Percentiles rank a stretch among this genome's conserved stretches.
phyloP scores from a whole-genome alignment of 164 flowering plant species.

The Aristolochia contorta region DNA sequence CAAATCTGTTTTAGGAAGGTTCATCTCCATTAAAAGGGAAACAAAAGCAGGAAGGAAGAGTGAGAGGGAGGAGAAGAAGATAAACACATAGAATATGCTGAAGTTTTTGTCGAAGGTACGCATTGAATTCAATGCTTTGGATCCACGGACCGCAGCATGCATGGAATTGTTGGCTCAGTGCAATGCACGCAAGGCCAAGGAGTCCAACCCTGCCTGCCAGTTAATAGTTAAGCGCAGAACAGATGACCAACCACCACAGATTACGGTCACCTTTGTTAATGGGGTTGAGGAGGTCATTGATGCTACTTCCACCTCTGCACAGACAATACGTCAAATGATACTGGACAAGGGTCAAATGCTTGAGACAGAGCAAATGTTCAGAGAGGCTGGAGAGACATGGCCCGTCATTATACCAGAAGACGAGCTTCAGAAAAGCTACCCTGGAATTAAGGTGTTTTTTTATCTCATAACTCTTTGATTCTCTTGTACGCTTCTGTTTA shows the following conservation, averaged over 20 bases:
- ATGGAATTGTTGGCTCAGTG: conserved; percentile 94
- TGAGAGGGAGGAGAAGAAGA: neutral
- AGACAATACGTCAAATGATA: conserved; percentile 52
- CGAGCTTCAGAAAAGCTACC: conserved; percentile 44
- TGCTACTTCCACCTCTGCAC: conserved; percentile 69
- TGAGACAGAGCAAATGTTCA: conserved; percentile 91
- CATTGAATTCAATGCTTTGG: conserved; percentile 84
- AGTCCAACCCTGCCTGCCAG: conserved; percentile 82
- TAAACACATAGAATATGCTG: conserved; percentile 46
- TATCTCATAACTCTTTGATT: too few relatives aligned
- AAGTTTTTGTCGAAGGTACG: conserved; percentile 78
- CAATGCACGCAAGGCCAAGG: conserved; percentile 82
- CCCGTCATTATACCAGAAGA: conserved; percentile 79
- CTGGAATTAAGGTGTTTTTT: conserved; percentile 60
- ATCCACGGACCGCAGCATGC: conserved; percentile 70
- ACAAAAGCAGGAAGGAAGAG: too few relatives aligned
- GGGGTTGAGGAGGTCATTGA: conserved; percentile 76
- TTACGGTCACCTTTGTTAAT: conserved; percentile 78
- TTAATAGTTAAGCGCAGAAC: conserved; percentile 75
- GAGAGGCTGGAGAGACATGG: conserved; percentile 84
- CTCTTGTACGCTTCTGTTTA: too few relatives aligned
- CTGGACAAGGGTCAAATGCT: conserved; percentile 70
- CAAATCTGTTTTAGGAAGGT: too few relatives aligned
- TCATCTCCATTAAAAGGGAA: too few relatives aligned
- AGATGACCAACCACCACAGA: conserved; percentile 81